Percentiles rank a stretch among this genome's conserved stretches.
phyloP scores from a whole-genome alignment of 2,329 filamentous ascomycete species.

The Fusarium pseudoanthophilum region DNA sequence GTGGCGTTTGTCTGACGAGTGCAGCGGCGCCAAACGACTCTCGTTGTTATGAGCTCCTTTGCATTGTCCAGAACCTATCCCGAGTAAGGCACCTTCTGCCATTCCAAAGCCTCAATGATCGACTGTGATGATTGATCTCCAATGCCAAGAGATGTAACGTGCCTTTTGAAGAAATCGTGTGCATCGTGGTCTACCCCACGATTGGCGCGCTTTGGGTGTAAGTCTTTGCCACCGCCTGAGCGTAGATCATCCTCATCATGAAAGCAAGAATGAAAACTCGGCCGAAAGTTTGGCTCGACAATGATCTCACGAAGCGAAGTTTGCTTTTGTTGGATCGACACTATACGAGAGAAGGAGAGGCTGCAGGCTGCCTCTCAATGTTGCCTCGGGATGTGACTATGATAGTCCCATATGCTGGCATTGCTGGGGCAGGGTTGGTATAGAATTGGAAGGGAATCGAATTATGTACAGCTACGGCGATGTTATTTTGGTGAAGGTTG shows the following conservation, averaged over 20 bases:
- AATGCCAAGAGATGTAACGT: conserved; percentile 4
- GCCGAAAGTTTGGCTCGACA: not conserved
- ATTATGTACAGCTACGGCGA: not conserved
- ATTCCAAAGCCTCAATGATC: conserved; percentile 2
- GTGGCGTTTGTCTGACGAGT: not conserved
- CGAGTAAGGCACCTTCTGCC: not conserved
- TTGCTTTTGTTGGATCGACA: not conserved
- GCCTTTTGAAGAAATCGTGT: not conserved
- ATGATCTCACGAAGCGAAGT: not conserved
- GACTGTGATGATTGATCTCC: not conserved
- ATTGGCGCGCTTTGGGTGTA: conserved; percentile 11
- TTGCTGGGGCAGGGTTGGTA: not conserved
- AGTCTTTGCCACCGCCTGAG: conserved; percentile 3
- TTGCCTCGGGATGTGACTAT: not conserved
- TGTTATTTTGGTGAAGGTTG: not conserved
- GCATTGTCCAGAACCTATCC: not conserved
- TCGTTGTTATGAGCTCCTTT: not conserved
- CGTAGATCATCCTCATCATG: not conserved
- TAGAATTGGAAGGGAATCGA: not conserved
- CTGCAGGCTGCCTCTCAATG: not conserved
- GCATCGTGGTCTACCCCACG: not conserved
- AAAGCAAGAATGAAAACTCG: not conserved
- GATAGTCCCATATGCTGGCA: not conserved
- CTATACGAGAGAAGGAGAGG: conserved; percentile 1
- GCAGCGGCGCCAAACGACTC: not conserved